A percentile compares a stretch with the other conserved stretches of the same genome.
These are phyloP conservation scores for Herpotrichia juniperi DNA, from an alignment of 2,329 filamentous ascomycete genomes.

Conservation along the genomic window DNA sequence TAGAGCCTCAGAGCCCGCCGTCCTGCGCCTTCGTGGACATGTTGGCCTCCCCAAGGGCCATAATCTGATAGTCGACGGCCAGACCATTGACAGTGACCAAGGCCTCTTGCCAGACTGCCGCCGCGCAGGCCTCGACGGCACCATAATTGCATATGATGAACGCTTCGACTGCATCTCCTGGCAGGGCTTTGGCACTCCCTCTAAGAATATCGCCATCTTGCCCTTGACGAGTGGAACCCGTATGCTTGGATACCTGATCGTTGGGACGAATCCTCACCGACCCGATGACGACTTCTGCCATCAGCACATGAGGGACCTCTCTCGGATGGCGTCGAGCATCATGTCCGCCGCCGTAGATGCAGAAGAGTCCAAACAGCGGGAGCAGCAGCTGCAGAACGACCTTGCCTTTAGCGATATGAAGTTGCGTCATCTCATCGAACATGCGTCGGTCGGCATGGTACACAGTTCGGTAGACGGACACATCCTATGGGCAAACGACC, in stretches of 20 bases:
- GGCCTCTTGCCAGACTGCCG: constrained; percentile 38
- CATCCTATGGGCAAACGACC: constrained; percentile 43
- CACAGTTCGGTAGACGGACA: constrained; percentile 35
- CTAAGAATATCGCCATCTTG: constrained; percentile 31
- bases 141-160: constrained; percentile 34
- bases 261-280: constrained; percentile 44
- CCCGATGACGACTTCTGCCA: constrained; percentile 37
- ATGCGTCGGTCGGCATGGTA: constrained; percentile 43
- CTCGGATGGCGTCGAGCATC: constrained; percentile 38
- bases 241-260: constrained; percentile 36
- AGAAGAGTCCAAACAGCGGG: constrained; percentile 27
- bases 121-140: constrained; percentile 25
- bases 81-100: constrained; percentile 25
- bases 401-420: constrained; percentile 42
- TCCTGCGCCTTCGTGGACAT: constrained; percentile 30
- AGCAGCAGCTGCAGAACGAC: constrained; percentile 40
- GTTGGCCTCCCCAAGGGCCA: constrained; percentile 36
- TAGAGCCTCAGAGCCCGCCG: constrained; percentile 11
- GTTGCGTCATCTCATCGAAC: constrained; percentile 41
- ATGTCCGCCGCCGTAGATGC: constrained; percentile 28
- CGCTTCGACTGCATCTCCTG: constrained; percentile 36
- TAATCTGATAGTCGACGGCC: constrained; percentile 27
- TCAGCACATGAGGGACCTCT: constrained; percentile 40
- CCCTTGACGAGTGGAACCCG: constrained; percentile 29
- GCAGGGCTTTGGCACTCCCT: constrained; percentile 33